Conservation (phyloP, 495 filamentous ascomycete genomes). For the Filosporella fistucella region DNA sequence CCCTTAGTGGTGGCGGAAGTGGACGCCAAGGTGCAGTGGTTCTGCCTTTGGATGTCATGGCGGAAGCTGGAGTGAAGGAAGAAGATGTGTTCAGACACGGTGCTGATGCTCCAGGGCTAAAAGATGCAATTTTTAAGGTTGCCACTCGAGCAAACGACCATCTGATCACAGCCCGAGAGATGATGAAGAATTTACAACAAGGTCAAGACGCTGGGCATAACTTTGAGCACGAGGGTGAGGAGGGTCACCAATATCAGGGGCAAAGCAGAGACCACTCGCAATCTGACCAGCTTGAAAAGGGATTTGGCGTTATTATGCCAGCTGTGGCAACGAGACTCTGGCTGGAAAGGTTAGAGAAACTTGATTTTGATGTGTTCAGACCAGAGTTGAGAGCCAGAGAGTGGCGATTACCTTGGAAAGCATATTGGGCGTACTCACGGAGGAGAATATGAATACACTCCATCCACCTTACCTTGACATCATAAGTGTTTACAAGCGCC, state of each 20-base stretch:
- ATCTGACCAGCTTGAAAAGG: slow-evolving; percentile 53
- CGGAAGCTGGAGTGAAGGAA: slow-evolving; percentile 69
- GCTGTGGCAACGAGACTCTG: slow-evolving; percentile 74
- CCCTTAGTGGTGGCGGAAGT: slow-evolving; percentile 26
- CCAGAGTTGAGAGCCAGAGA: slow-evolving; percentile 60
- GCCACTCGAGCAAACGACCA: slow-evolving; percentile 94
- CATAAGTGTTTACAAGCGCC: too few species aligned
- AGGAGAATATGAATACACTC: slow-evolving; percentile 12
- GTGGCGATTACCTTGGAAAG: slow-evolving; percentile 85
- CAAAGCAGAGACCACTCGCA: slow-evolving; percentile 25
- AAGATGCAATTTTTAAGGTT: slow-evolving; percentile 86
- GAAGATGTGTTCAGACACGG: slow-evolving; percentile 86
- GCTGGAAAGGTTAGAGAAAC: slow-evolving; percentile 68
- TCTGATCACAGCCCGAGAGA: slow-evolving; percentile 86
- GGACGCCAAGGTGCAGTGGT: slow-evolving; percentile 61
- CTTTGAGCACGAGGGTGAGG: slow-evolving; percentile 79
- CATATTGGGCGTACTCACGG: slow-evolving; percentile 59
- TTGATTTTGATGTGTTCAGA: slow-evolving; percentile 79
- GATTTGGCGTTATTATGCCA: slow-evolving; percentile 76
- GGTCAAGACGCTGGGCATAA: slow-evolving; percentile 74
- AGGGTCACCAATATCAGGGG: slow-evolving; percentile 61
- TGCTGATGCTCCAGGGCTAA: slow-evolving; percentile 66
- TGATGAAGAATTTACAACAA: slow-evolving; percentile 73
- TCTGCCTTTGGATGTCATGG: slow-evolving; percentile 88
- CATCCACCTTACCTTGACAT: too few species aligned